phyloP scores from a whole-genome alignment of 495 filamentous ascomycete genomes.

The Neurospora sp. region DNA sequence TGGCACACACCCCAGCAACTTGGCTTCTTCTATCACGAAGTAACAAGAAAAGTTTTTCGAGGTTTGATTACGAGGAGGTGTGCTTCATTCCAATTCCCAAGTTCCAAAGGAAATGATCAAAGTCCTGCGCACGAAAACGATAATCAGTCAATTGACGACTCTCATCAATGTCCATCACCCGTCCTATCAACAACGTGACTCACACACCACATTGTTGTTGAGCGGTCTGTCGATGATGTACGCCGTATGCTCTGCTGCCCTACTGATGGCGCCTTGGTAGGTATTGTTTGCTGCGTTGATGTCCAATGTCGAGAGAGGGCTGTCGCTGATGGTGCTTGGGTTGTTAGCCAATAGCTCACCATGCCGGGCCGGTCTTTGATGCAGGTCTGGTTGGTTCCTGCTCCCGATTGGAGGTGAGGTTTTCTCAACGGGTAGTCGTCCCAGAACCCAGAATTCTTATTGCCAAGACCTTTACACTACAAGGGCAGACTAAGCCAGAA shows the following conservation, averaged over 20 bases:
- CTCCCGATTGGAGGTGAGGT: conserved; percentile 25
- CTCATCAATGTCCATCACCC: not conserved
- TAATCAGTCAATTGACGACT: not conserved
- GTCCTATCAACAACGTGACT: conserved; percentile 18
- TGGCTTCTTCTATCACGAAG: not conserved
- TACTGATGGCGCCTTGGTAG: conserved; percentile 17
- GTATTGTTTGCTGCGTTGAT: conserved; percentile 34
- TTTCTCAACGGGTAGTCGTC: not conserved
- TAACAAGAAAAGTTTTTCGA: not conserved
- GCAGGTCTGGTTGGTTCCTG: conserved; percentile 14
- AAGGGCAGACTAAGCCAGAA: not conserved
- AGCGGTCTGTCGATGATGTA: conserved; percentile 17
- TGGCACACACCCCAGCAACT: not conserved
- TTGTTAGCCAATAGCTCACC: conserved; percentile 29
- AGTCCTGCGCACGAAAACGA: not conserved
- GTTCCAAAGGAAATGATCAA: not conserved
- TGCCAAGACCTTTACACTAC: not conserved
- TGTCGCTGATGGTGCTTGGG: conserved; percentile 16
- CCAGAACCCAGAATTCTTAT: not conserved
- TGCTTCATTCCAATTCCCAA: not conserved
- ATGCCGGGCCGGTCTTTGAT: conserved; percentile 20
- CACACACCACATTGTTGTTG: conserved; percentile 12
- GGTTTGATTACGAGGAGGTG: not conserved
- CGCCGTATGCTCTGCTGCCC: conserved; percentile 28
- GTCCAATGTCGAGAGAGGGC: conserved; percentile 32